Evolutionary conservation across 2,329 filamentous ascomycete genomes (phyloP).

Genomic region (Neofusicoccum ribis): DNA sequence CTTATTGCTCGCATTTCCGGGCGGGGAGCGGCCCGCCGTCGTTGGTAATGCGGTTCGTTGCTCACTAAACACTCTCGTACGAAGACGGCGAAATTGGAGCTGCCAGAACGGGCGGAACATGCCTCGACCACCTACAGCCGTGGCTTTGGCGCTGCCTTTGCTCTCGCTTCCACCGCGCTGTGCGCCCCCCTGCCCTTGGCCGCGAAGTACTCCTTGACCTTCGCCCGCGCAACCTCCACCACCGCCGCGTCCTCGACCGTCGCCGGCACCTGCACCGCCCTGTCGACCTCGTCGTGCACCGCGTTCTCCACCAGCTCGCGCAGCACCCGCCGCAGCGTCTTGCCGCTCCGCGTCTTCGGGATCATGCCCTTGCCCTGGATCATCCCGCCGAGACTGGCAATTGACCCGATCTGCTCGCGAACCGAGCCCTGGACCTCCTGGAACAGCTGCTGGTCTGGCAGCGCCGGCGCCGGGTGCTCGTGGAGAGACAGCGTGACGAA

Average conservation of each 20-base stretch:
- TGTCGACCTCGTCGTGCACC: conserved; percentile 70
- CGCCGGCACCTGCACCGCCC: conserved; percentile 71
- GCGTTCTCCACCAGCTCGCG: conserved; percentile 83
- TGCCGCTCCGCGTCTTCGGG: conserved; percentile 88
- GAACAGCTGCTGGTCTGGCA: conserved; percentile 52
- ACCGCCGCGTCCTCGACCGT: conserved; percentile 81
- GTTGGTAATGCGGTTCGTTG: conserved; percentile 6
- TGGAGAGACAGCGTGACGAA: conserved; percentile 68
- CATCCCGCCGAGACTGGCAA: conserved; percentile 82
- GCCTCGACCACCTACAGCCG: conserved; percentile 35
- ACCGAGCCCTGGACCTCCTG: conserved; percentile 71
- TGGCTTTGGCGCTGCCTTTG: conserved; percentile 42
- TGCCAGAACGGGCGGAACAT: neutral
- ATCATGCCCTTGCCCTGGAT: conserved; percentile 85
- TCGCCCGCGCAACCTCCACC: conserved; percentile 70
- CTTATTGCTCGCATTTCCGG: conserved; percentile 12
- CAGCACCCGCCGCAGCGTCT: conserved; percentile 80
- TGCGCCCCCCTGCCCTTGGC: conserved; percentile 45
- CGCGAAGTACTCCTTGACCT: conserved; percentile 73
- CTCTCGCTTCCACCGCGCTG: conserved; percentile 39
- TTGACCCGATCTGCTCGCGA: conserved; percentile 79
- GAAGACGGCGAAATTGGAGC: neutral
- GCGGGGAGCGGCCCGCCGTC: neutral
- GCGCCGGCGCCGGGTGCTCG: conserved; percentile 43
- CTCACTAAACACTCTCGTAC: conserved; percentile 12